Evolutionary conservation across 148 eudicot species (phyloP), one percentile per base, ranked within the genome.

Genomic region (Drosera capensis): DNA sequence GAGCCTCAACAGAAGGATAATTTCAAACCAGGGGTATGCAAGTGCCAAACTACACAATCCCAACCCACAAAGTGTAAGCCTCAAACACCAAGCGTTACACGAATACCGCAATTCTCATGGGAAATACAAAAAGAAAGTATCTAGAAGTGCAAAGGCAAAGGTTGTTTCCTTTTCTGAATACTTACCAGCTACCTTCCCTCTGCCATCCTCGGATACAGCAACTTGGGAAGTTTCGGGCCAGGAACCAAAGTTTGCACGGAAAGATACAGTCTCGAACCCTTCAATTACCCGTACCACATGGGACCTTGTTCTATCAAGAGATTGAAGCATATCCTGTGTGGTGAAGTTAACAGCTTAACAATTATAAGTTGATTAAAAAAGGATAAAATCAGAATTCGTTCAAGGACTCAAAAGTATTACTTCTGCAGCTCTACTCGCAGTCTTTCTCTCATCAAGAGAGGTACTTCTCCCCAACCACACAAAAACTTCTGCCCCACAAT

Each of bases 171-270:
- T 35, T 17, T 24, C 14, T 15, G 58, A 46, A 25, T 44, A 66
- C 82, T 73, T 24, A 86, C 96, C 96, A 59, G 93, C 96, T 62
- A 86, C 93, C 64, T 76, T 86, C 72, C 96, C 84, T 67, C 96
- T 75, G 38, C 96, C 93, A 63, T 86, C 96, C 70, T 86, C 87
- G 43, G 93, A 66, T 24, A 67, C n/a, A n/a, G n/a, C 68, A 36
- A 63, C 75, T 54, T 70, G 58, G 37, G 77, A 43, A 65, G 68
- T 57, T 60, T 77, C 71, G 46, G 93, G 87, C 96, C 96, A 86
- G 31, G 80, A 65, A 48, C 60, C 75, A 56, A 86, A 86, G 41
- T 68, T 71, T 49, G 84, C 65, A 20, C 71, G 67, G 49, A 86
- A 82, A 56, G 51, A 55, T 40, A 73, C 93, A 11, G 87, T 77